These are phyloP conservation scores for Cladophialophora immunda DNA, from an alignment of 2,329 filamentous ascomycete genomes.

Conservation along the genomic window DNA sequence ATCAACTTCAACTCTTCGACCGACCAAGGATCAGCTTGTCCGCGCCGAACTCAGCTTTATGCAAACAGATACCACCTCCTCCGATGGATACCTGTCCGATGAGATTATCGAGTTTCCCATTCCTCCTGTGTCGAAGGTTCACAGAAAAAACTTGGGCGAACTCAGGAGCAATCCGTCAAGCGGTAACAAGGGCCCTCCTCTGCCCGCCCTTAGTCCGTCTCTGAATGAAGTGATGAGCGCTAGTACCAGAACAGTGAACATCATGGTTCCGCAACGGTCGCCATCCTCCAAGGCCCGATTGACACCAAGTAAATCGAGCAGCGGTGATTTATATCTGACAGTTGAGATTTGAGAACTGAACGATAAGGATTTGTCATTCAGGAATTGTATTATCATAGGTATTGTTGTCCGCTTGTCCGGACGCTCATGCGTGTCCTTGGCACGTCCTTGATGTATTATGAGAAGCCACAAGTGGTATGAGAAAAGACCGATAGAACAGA, in stretches of 20 bases:
- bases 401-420: slow-evolving; percentile 13
- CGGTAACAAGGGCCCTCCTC: slow-evolving; percentile 18
- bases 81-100: slow-evolving; percentile 36
- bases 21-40: slow-evolving; percentile 26
- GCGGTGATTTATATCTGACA: slow-evolving; percentile 39
- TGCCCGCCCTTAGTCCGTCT: slow-evolving; percentile 16
- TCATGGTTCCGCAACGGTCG: slow-evolving; percentile 22
- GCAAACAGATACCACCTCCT: slow-evolving; percentile 35
- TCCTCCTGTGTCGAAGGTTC: slow-evolving; percentile 23
- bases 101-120: slow-evolving; percentile 34
- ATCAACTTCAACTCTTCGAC: slow-evolving; percentile 3
- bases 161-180: slow-evolving; percentile 19
- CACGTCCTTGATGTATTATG: not conserved
- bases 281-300: slow-evolving; percentile 34
- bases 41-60: slow-evolving; percentile 31
- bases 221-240: slow-evolving; percentile 21
- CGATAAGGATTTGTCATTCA: not conserved
- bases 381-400: slow-evolving; percentile 5
- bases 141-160: slow-evolving; percentile 18
- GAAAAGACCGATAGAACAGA: slow-evolving; percentile 11
- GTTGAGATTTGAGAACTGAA: slow-evolving; percentile 29
- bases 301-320: slow-evolving; percentile 38
- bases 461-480: not conserved
- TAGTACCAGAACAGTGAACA: slow-evolving; percentile 13
- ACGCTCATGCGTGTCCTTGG: not conserved